Conservation (phyloP, 306 rosid species). For the Pyrus communis region DNA sequence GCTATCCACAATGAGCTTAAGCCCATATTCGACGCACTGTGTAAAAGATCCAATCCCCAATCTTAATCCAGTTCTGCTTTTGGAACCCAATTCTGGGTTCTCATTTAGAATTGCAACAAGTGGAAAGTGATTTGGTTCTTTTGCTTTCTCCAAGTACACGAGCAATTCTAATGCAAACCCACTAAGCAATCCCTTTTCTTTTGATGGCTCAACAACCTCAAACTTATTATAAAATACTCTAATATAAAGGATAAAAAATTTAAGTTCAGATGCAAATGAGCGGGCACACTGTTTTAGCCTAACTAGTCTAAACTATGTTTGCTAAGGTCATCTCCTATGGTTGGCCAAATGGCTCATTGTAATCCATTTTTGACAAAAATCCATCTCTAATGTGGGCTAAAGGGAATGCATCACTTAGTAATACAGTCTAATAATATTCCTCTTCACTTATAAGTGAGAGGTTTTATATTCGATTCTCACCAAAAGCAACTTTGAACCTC, state of each 20-base stretch:
- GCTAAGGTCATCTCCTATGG: too few relatives aligned
- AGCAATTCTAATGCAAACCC: background rate
- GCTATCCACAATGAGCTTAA: background rate
- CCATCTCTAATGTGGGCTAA: too few relatives aligned
- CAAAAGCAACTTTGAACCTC: too few relatives aligned
- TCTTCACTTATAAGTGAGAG: too few relatives aligned
- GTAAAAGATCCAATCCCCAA: background rate
- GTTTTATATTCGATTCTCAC: too few relatives aligned
- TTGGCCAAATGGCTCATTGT: too few relatives aligned
- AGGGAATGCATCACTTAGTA: too few relatives aligned
- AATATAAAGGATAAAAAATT: too few relatives aligned
- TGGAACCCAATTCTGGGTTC: background rate
- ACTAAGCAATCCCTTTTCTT: background rate
- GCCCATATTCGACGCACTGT: background rate
- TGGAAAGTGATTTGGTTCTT: background rate
- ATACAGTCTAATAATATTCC: too few relatives aligned
- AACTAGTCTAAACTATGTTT: too few relatives aligned
- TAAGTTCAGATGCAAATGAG: background rate
- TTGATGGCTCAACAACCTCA: background rate
- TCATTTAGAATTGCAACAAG: background rate
- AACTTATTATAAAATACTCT: background rate
- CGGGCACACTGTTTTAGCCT: accelerated
- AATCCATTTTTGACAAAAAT: too few relatives aligned
- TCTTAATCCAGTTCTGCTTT: background rate
- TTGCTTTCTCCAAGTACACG: background rate